A percentile compares a stretch with the other conserved stretches of the same genome.
Conservation (phyloP, 208 protist species). For the Vickermania spadyakhi region DNA sequence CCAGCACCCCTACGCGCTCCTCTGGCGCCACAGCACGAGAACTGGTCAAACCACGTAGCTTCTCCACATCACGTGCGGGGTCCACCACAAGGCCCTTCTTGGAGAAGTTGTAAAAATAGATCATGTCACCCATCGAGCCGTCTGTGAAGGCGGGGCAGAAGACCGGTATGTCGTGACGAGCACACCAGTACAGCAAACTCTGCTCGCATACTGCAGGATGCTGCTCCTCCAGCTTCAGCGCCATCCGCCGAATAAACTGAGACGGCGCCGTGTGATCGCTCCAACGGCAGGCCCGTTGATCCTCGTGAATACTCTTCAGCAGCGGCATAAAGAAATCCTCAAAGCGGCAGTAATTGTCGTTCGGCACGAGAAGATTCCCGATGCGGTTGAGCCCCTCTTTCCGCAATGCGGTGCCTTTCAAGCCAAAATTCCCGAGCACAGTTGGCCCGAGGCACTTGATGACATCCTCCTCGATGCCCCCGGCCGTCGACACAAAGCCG, state of each 20-base stretch:
- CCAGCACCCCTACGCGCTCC: constrained; percentile 20
- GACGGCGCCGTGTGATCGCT: constrained; percentile 88
- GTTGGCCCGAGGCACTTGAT: constrained; percentile 99
- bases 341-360: constrained; percentile 99
- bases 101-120: constrained; percentile 99
- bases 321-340: constrained; percentile 99
- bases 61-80: constrained; percentile 80
- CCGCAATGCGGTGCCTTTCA: constrained; percentile 89
- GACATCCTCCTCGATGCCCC: constrained; percentile 99
- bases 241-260: constrained; percentile 95
- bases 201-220: constrained; percentile 87
- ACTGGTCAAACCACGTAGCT: constrained; percentile 26
- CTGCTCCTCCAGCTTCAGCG: constrained; percentile 69
- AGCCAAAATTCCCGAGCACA: constrained; percentile 91
- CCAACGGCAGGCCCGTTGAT: constrained; percentile 80
- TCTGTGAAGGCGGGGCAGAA: constrained; percentile 99
- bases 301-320: constrained; percentile 86
- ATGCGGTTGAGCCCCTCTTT: constrained; percentile 96
- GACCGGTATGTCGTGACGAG: constrained; percentile 98
- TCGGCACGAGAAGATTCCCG: constrained; percentile 99
- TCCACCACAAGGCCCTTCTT: constrained; percentile 96
- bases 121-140: constrained; percentile 99
- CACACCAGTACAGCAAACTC: constrained; percentile 98
- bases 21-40: constrained; percentile 4
- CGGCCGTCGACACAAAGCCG: constrained; percentile 97